Base-by-base conservation (phyloP, 352 stramenopile species). In the Pythium apleroticum region DNA sequence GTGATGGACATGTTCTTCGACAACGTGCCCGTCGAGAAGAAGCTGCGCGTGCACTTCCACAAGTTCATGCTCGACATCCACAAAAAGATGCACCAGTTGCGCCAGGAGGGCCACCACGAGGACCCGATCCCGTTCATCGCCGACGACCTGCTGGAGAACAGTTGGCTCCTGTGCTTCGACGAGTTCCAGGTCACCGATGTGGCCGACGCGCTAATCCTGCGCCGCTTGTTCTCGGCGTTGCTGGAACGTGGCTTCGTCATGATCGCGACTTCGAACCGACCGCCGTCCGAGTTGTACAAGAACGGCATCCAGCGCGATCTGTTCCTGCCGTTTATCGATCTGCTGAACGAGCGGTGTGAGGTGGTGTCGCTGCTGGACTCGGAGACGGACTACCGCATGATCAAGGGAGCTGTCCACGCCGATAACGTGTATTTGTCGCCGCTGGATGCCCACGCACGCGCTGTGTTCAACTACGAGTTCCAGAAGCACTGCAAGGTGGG, bases 121-220 rank as follows among this genome's bases (percentile, higher is more conserved):
- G 86, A 95, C 59, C 81, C 84, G 19, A 93, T 95, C 52, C 83
- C 84, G 60, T 78, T 89, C 57, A 87, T 99, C 54, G 86, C 90
- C 11, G 67, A 89, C 53, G 81, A 98, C 56, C 63, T 99, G 9
- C 74, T 97, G 30, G 30, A 77, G 43, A 84, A 93, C 63, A 89
- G 88, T 28, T 96, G 90, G 66, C 66, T 99, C 30, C 76, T 99
- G 7, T 99, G 95, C 80, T 98, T 99, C 70, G 97, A 99, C 74
- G 97, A 99, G 82, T 99, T 99, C 63, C 96, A 99, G 79, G 91
- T 98, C 33, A 99, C 93, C 5, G 97, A 99, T 73, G 91, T 99
- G 50, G 96, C 93, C 0, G 96, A 99, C 77, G 97, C 97, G 41
- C 71, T 99, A 41, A 99, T 99, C 56, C 72, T 99, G 41, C 77